Evolutionary conservation across 805 yeast genomes (phyloP).

Genomic region (Kurtzmaniella fragi): DNA sequence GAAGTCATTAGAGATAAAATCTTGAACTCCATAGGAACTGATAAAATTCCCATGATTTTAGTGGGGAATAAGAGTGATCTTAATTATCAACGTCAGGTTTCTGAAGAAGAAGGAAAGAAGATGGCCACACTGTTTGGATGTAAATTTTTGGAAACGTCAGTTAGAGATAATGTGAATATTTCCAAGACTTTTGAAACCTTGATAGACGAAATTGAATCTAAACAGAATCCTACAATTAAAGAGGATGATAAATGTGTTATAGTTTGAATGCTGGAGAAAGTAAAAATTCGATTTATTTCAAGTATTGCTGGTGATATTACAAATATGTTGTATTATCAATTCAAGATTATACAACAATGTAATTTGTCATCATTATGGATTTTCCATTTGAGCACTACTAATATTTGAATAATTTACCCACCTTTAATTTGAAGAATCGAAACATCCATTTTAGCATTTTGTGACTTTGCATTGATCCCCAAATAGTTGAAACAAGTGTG

Average conservation of each 20-base stretch:
- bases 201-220: slow-evolving; percentile 54
- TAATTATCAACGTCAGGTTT: slow-evolving; percentile 55
- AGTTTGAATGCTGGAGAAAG: slow-evolving; percentile 28
- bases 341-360: no score
- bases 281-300: no score
- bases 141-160: slow-evolving; percentile 45
- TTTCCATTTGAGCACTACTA: no score
- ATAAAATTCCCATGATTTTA: slow-evolving; percentile 43
- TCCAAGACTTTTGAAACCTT: slow-evolving; percentile 54
- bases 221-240: slow-evolving; percentile 47
- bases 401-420: no score
- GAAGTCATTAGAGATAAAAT: slow-evolving; percentile 79
- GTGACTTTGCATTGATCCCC: no score
- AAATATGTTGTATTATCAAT: no score
- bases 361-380: neutral
- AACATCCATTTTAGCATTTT: no score
- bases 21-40: slow-evolving; percentile 56
- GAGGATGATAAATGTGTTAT: slow-evolving; percentile 49
- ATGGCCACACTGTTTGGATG: slow-evolving; percentile 42
- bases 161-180: slow-evolving; percentile 42
- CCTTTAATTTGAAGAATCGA: no score
- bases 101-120: slow-evolving; percentile 46
- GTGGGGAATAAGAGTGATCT: slow-evolving; percentile 75
- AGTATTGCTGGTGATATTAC: neutral
- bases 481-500: no score